phyloP scores from a whole-genome alignment of 2,329 filamentous ascomycete species.

The Fusarium longipes region DNA sequence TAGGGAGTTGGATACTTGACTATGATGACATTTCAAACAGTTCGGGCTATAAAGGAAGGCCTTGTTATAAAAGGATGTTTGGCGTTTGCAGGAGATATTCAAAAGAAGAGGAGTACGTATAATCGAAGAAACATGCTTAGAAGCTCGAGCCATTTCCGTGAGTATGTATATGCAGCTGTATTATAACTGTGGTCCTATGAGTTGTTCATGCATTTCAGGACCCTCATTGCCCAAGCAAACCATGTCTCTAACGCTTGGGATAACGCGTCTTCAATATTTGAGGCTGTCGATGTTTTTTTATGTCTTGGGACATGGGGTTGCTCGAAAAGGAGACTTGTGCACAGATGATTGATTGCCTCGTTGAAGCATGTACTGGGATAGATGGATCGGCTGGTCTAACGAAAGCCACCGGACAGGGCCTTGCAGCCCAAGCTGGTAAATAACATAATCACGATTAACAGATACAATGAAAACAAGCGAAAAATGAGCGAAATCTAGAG shows the following conservation, averaged over 20 bases:
- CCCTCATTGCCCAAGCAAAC: not conserved
- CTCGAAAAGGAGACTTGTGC: conserved; percentile 21
- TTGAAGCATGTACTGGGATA: conserved; percentile 22
- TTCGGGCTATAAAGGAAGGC: conserved; percentile 21
- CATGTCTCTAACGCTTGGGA: not conserved
- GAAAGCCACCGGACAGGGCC: conserved; percentile 30
- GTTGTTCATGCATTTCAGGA: conserved; percentile 13
- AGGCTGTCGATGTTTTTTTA: conserved; percentile 11
- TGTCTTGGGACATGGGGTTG: conserved; percentile 2
- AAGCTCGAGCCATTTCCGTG: conserved; percentile 19
- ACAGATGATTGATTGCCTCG: conserved; percentile 6
- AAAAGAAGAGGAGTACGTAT: conserved; percentile 26
- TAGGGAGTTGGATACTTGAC: conserved; percentile 32
- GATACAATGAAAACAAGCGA: conserved; percentile 16
- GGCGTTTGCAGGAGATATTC: conserved; percentile 28
- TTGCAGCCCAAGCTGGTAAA: conserved; percentile 17
- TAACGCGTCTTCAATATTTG: conserved; percentile 1
- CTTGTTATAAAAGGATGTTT: conserved; percentile 16
- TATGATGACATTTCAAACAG: conserved; percentile 11
- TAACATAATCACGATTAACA: conserved; percentile 33
- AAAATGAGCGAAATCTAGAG: conserved; percentile 8
- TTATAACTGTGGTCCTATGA: conserved; percentile 12
- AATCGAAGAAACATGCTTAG: conserved; percentile 18
- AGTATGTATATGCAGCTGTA: conserved; percentile 19
- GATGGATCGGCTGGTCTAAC: conserved; percentile 12